Percentiles rank a stretch among this genome's conserved stretches.
Evolutionary conservation across 1,284 basidiomycete species (phyloP).

Genomic region (Papiliotrema nemorosa): DNA sequence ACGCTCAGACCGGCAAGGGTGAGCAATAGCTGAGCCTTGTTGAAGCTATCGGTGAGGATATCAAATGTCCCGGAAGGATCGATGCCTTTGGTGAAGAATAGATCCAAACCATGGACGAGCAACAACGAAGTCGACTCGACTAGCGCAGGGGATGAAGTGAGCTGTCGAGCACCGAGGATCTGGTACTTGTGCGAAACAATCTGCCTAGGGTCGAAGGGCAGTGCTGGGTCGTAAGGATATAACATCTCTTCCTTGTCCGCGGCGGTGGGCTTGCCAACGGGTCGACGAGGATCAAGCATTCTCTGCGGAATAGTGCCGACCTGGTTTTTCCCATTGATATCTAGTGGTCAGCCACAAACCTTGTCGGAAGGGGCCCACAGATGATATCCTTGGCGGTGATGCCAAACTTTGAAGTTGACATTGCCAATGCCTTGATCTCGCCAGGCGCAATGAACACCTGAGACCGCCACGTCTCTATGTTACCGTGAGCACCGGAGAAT

Average conservation of each 20-base stretch:
- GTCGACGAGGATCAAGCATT: constrained; percentile 79
- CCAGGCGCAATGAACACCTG: constrained; percentile 70
- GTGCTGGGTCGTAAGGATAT: constrained; percentile 73
- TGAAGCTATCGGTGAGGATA: constrained; percentile 84
- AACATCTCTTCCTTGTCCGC: constrained; percentile 83
- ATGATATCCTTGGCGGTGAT: constrained; percentile 83
- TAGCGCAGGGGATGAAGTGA: constrained; percentile 73
- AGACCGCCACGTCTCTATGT: constrained; percentile 56
- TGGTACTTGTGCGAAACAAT: constrained; percentile 75
- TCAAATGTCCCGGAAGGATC: constrained; percentile 90
- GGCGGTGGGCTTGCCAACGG: constrained; percentile 68
- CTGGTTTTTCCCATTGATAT: constrained; percentile 71
- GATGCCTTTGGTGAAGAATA: constrained; percentile 72
- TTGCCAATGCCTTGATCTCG: constrained; percentile 64
- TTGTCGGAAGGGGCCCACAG: constrained; percentile 53
- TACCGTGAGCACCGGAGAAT: constrained; percentile 56
- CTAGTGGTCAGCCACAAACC: constrained; percentile 48
- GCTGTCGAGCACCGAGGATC: constrained; percentile 63
- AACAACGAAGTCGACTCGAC: constrained; percentile 91
- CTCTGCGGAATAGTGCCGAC: constrained; percentile 71
- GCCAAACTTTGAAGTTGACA: constrained; percentile 80
- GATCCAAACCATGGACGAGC: constrained; percentile 78
- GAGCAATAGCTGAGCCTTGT: constrained; percentile 84
- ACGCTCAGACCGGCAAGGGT: constrained; percentile 69
- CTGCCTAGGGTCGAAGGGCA: constrained; percentile 68